Base-by-base conservation (phyloP, 257 asterid species). In the Lantana camara region DNA sequence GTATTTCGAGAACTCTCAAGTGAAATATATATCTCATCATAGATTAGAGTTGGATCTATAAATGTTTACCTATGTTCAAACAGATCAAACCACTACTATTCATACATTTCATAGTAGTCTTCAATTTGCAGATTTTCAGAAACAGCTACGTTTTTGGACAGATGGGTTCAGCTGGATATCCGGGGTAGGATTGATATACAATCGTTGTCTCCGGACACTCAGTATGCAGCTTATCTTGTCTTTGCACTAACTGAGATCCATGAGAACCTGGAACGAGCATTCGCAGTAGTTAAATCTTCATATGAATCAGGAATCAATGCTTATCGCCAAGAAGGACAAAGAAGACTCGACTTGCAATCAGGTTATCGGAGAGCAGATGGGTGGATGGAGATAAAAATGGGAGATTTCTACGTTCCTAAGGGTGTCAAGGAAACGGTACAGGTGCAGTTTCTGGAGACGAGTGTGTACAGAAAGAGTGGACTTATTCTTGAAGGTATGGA, bases 321-420 rank as follows among this genome's bases (percentile, higher is more conserved):
- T 30, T n/a, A n/a, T n/a, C n/a, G n/a, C n/a, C n/a, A n/a, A n/a
- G n/a, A n/a, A n/a, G n/a, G n/a, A n/a, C n/a, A n/a, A n/a, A n/a
- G n/a, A n/a, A 32, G 16, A 20, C 7, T 13, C 67, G 77, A 49
- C 19, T 42, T 16, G 58, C 53, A 2, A 34, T 14, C 17, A 60
- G n/a, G n/a, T n/a, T n/a, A n/a, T n/a, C n/a, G 17, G 32, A 75
- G 79, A 40, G 27, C 5, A 0, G 83, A 80, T 24, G 75, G 77
- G 16, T 71, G 77, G 86, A 59, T 60, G 76, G 83, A 80, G 58
- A 14, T 71, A 30, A 63, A 70, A n/a, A 2, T 78, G 73, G 84
- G 80, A 2, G 3, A n/a, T n/a, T n/a, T n/a, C n/a, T 55, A 60
- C 29, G 73, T 78, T 22, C 59, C 41, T 8, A 58, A 50, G 13